Conservation (phyloP, 1,284 basidiomycete species). For the Naganishia cerealis region DNA sequence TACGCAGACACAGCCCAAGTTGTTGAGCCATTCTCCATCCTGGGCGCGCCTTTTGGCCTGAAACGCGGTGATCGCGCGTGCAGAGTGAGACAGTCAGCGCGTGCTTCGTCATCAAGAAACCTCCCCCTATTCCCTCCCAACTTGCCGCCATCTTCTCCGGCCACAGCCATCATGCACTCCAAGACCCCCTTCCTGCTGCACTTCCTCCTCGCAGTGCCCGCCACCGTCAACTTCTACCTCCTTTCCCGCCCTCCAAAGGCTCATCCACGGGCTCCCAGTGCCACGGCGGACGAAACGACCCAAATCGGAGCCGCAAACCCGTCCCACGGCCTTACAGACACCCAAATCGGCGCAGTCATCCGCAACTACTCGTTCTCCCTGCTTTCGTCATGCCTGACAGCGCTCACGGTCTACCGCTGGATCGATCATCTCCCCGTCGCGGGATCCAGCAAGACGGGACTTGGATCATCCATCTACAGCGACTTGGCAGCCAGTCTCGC, state of each 20-base stretch:
- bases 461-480: slow-evolving; percentile 17
- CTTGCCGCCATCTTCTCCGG: too few relatives aligned
- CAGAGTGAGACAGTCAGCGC: neutral
- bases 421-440: neutral
- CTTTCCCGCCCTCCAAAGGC: slow-evolving; percentile 23
- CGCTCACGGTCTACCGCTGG: slow-evolving; percentile 25
- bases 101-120: slow-evolving; percentile 1
- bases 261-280: slow-evolving; percentile 4
- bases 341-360: slow-evolving; percentile 28
- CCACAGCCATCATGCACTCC: slow-evolving; percentile 7
- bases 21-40: neutral
- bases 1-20: slow-evolving; percentile 9
- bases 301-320: slow-evolving; percentile 10
- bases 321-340: slow-evolving; percentile 21
- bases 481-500: slow-evolving; percentile 27
- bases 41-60: neutral
- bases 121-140: neutral
- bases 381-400: slow-evolving; percentile 26
- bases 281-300: slow-evolving; percentile 24
- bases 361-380: slow-evolving; percentile 33
- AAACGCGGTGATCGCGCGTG: slow-evolving; percentile 13
- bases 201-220: slow-evolving; percentile 32
- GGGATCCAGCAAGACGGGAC: neutral
- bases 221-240: slow-evolving; percentile 33
- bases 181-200: slow-evolving; percentile 30